Percentiles rank a stretch among this genome's conserved stretches.
Evolutionary conservation across 768 basidiomycete genomes (phyloP).

Genomic region (Gyrodon lividus): DNA sequence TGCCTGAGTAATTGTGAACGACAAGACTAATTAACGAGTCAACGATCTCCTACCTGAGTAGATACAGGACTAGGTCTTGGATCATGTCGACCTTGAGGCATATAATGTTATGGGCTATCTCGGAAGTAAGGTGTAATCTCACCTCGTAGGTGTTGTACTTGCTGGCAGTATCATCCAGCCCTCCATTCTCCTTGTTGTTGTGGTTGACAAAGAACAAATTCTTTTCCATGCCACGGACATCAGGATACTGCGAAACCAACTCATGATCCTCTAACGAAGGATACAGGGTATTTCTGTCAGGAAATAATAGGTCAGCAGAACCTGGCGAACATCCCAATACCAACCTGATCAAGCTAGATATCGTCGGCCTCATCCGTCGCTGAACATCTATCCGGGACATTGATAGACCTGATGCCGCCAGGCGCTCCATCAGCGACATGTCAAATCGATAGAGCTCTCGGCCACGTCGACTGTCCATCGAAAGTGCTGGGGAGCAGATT

Average conservation of each 20-base stretch:
- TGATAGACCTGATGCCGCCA: constrained; percentile 51
- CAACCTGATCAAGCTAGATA: constrained; percentile 49
- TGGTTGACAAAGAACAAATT: constrained; percentile 73
- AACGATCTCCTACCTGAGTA: constrained; percentile 35
- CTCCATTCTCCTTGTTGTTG: constrained; percentile 56
- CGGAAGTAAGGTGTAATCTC: constrained; percentile 36
- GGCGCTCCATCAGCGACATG: constrained; percentile 74
- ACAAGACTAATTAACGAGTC: background rate
- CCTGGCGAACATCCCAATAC: background rate
- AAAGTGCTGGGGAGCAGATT: constrained; percentile 47
- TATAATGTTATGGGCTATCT: background rate
- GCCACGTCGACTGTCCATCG: constrained; percentile 64
- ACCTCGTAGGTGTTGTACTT: constrained; percentile 73
- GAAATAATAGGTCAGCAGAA: background rate
- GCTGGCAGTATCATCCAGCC: constrained; percentile 58
- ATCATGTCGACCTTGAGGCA: constrained; percentile 43
- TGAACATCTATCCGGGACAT: constrained; percentile 76
- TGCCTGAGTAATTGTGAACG: constrained; percentile 33
- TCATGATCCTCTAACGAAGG: constrained; percentile 57
- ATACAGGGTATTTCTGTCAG: constrained; percentile 55
- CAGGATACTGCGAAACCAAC: constrained; percentile 47
- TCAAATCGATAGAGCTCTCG: constrained; percentile 61
- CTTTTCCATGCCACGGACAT: constrained; percentile 59
- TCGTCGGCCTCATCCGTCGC: constrained; percentile 70
- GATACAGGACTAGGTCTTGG: constrained; percentile 51